Conservation (phyloP, 805 yeast genomes). For the Komagataella kurtzmanii region DNA sequence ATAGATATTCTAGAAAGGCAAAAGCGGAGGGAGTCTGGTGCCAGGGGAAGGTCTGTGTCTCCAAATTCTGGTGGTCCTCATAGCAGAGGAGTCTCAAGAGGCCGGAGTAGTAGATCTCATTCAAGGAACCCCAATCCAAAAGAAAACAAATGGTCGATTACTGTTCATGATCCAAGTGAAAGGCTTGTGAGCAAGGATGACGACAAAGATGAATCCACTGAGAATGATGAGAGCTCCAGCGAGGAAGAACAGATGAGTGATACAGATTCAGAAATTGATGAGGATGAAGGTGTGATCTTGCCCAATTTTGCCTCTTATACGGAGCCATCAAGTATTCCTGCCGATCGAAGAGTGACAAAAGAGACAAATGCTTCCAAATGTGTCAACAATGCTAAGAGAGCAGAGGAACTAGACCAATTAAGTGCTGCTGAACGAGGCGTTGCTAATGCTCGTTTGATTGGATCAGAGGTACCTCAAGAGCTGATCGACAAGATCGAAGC, state of each 20-base stretch:
- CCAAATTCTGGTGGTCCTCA: neutral
- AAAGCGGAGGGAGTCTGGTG: constrained; percentile 3
- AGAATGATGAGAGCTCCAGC: constrained; percentile 14
- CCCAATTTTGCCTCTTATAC: constrained; percentile 36
- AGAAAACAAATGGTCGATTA: constrained; percentile 42
- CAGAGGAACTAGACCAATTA: constrained; percentile 38
- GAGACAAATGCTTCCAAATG: constrained; percentile 11
- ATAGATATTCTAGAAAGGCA: constrained; percentile 17
- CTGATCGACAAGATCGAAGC: constrained; percentile 15
- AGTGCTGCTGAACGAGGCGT: constrained; percentile 47
- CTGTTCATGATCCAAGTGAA: constrained; percentile 65
- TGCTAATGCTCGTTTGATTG: constrained; percentile 36
- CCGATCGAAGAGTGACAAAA: constrained; percentile 8
- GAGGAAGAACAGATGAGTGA: constrained; percentile 53
- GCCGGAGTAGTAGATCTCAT: constrained; percentile 8
- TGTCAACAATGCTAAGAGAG: constrained; percentile 29
- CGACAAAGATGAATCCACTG: constrained; percentile 5
- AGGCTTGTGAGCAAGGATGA: constrained; percentile 23
- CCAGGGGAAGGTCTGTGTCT: constrained; percentile 10
- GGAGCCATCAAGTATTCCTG: constrained; percentile 5
- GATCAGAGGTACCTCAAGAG: constrained; percentile 18
- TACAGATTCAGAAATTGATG: constrained; percentile 45
- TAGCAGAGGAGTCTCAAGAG: constrained; percentile 5
- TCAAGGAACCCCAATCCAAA: constrained; percentile 3
- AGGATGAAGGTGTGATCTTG: constrained; percentile 46